Conservation (phyloP, 768 basidiomycete genomes). For the Crepidotus variabilis region DNA sequence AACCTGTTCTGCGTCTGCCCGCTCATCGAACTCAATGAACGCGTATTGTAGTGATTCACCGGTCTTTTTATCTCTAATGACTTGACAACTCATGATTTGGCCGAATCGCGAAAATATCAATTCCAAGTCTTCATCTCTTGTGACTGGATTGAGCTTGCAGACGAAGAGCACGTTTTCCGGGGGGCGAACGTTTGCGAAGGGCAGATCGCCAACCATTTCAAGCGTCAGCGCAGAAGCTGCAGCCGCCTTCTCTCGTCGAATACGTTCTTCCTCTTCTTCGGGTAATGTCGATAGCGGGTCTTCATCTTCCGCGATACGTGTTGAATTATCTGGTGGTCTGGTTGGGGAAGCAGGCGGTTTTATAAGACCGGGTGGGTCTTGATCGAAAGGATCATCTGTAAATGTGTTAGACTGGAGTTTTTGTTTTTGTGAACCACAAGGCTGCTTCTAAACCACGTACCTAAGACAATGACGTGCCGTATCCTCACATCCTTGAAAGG, state of each 20-base stretch:
- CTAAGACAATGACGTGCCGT: constrained; percentile 92
- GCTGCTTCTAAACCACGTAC: constrained; percentile 34
- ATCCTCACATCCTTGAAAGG: constrained; percentile 95
- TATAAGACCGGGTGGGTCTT: constrained; percentile 72
- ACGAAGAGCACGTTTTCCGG: constrained; percentile 99
- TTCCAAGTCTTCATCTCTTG: constrained; percentile 93
- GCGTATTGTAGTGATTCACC: constrained; percentile 98
- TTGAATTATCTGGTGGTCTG: constrained; percentile 78
- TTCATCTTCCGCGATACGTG: constrained; percentile 94
- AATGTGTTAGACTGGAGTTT: not conserved
- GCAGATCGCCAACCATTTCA: constrained; percentile 99
- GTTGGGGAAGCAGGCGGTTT: constrained; percentile 75
- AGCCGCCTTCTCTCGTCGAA: constrained; percentile 84
- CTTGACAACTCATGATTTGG: constrained; percentile 94
- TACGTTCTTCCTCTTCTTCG: constrained; percentile 80
- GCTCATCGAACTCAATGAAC: constrained; percentile 96
- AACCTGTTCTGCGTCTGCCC: constrained; percentile 92
- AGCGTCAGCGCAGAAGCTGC: constrained; percentile 92
- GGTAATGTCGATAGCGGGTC: constrained; percentile 78
- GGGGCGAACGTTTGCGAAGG: constrained; percentile 95
- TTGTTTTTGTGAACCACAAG: not conserved
- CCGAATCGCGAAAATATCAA: constrained; percentile 97
- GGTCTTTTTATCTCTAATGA: constrained; percentile 92
- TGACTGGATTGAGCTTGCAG: constrained; percentile 96
- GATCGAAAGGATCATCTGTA: constrained; percentile 88